Evolutionary conservation across 176 grass and related monocot species (phyloP).

Genomic region (Neostapfia colusana): DNA sequence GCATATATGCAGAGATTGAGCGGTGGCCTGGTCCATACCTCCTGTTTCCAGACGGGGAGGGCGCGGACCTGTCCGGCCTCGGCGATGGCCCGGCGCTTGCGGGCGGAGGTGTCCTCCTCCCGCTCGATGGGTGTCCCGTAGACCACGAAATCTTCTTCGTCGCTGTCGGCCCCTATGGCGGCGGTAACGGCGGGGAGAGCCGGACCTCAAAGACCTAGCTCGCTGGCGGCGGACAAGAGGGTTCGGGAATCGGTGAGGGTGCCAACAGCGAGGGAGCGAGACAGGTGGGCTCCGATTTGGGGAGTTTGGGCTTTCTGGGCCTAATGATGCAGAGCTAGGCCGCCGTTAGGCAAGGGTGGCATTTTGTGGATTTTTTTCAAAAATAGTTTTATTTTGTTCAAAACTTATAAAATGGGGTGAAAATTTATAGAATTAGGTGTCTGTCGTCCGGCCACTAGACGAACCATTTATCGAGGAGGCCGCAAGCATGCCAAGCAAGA

Average conservation of each 20-base stretch:
- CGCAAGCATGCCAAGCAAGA: too few species aligned
- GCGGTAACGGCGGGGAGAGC: background rate
- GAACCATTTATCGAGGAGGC: too few species aligned
- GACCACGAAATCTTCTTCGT: constrained; percentile 66
- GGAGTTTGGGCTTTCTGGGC: background rate
- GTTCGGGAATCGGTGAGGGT: background rate
- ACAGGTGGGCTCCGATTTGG: background rate
- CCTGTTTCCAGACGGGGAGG: constrained; percentile 91
- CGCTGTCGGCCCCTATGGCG: constrained; percentile 46
- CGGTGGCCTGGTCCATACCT: constrained; percentile 36
- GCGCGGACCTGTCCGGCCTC: constrained; percentile 73
- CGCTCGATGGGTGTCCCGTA: constrained; percentile 83
- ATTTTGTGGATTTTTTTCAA: too few species aligned
- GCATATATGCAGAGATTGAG: background rate
- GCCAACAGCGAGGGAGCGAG: background rate
- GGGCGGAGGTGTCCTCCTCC: constrained; percentile 85
- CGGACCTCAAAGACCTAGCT: constrained; percentile 20
- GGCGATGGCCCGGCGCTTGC: constrained; percentile 78
- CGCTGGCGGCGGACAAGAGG: constrained; percentile 15
- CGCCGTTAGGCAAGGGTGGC: background rate
- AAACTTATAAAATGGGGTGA: too few species aligned
- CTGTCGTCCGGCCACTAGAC: too few species aligned
- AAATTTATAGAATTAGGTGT: too few species aligned
- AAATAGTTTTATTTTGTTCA: too few species aligned
- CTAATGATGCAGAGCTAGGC: background rate